Base-by-base conservation (phyloP, 139 green algal species). In the Closterium sp. region DNA sequence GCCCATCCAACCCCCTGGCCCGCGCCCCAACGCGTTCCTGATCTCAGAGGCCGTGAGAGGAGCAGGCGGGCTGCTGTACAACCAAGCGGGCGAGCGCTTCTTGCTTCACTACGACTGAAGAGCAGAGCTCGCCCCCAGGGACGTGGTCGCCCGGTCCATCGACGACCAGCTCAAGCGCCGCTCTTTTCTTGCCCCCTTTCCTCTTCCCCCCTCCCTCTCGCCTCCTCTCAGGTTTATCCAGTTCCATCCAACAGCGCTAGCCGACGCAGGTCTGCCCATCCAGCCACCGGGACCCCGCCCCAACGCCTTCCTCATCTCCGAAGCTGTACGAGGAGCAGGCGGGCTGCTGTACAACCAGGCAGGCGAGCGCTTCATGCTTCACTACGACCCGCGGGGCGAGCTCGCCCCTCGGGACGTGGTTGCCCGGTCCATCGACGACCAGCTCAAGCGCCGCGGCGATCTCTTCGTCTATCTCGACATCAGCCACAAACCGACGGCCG, bases 31-130 rank as follows among this genome's bases (percentile, higher is more conserved):
- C 70, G 28, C 90, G 0, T 99, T 98, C 92, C 95, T 99, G 17
- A 98, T 99, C 91, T 98, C 97, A 0, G 98, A 99, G 95, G 98
- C 98, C 0, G 97, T 99, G 17, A 91, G 98, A 10, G 98, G 98
- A 31, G 97, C 98, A 94, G 98, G 98, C 7, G 98, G 97, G 42
- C 73, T 96, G 87, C 96, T 99, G 90, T 97, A 96, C 95, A 99
- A 99, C 95, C 88, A 94, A 42, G 89, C 88, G 0, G 97, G 97
- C 90, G 97, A 99, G 93, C 96, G 97, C 90, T 99, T 99, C 96
- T 99, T 99, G 98, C n/a, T 89, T 0, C 62, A 94, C 17, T 98
- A 99, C 94, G 98, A 99, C 93, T 21, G 73, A 5, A 95, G 97
- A 21, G 79, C 96, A 79, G 98, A 99, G 95, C 96, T 99, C 27